These are phyloP conservation scores for Capsicum chinense DNA, from an alignment of 257 asterid genomes.

Conservation along the genomic window DNA sequence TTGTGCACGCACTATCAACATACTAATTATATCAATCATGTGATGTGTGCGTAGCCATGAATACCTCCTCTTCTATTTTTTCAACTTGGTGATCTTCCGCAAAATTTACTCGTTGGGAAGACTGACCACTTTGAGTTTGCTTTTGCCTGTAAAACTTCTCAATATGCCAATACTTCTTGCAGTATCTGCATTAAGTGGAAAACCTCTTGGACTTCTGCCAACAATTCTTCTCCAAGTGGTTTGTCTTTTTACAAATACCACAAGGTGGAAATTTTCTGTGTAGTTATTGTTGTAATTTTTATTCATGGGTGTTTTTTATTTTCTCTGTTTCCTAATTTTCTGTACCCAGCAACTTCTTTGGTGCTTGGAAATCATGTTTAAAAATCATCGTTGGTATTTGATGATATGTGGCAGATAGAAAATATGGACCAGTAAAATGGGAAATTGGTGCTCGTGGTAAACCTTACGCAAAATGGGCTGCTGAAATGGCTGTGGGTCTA, in stretches of 20 bases:
- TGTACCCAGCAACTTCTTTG: not conserved
- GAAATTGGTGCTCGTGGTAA: constrained; percentile 83
- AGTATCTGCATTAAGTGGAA: too few species aligned
- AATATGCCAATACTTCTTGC: too few species aligned
- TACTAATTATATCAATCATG: too few species aligned
- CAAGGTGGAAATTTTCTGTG: not conserved
- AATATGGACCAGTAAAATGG: constrained; percentile 90
- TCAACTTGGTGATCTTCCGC: too few species aligned
- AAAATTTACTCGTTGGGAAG: too few species aligned
- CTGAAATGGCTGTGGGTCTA: constrained; percentile 82
- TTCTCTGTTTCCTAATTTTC: not conserved
- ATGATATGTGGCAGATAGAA: constrained; percentile 60
- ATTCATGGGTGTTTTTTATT: not conserved
- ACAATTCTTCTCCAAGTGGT: too few species aligned
- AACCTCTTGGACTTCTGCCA: not conserved
- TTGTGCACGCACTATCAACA: too few species aligned
- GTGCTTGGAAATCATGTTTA: not conserved
- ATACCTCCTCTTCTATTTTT: too few species aligned
- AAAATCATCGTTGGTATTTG: not conserved
- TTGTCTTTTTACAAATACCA: too few species aligned
- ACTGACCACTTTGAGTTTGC: too few species aligned
- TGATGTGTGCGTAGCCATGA: too few species aligned
- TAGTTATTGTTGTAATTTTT: not conserved
- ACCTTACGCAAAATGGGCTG: constrained; percentile 89
- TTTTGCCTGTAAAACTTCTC: too few species aligned